Evolutionary conservation across 495 filamentous ascomycete species (phyloP).

Genomic region (Baudoinia panamericana): DNA sequence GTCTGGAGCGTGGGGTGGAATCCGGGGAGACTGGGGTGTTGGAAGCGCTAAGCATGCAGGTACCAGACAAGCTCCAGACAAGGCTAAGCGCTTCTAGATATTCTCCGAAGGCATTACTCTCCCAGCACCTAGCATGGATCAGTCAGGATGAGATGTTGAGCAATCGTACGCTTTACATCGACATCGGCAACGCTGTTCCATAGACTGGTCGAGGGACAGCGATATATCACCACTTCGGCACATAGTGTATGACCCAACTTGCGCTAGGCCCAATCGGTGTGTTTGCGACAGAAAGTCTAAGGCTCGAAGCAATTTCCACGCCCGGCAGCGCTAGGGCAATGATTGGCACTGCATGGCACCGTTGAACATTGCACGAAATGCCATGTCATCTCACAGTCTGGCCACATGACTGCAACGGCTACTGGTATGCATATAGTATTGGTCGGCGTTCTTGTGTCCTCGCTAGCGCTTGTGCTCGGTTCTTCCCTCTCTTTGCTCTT

Average conservation of each 20-base stretch:
- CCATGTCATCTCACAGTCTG: too few species aligned
- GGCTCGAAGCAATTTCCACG: neutral
- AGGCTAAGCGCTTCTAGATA: too few species aligned
- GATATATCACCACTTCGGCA: too few species aligned
- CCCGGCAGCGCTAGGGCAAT: neutral
- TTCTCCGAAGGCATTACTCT: too few species aligned
- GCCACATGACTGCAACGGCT: too few species aligned
- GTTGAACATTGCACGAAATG: neutral
- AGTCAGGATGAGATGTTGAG: too few species aligned
- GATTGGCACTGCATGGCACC: neutral
- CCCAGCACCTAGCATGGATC: too few species aligned
- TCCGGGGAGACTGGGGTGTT: too few species aligned
- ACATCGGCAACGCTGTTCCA: neutral
- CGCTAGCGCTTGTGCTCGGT: neutral
- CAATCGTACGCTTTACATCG: neutral
- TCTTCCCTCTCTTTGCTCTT: neutral
- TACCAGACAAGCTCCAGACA: too few species aligned
- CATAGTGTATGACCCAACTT: neutral
- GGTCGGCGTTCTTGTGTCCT: neutral
- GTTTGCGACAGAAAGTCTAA: conserved; percentile 1
- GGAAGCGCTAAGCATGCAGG: too few species aligned
- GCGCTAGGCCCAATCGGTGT: neutral
- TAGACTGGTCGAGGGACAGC: too few species aligned
- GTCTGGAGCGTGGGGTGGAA: too few species aligned
- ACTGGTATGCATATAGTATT: neutral